Percentiles rank a stretch among this genome's conserved stretches.
phyloP scores from a whole-genome alignment of 1,139 yeast genomes.

The Blastobotrys illinoisensis region DNA sequence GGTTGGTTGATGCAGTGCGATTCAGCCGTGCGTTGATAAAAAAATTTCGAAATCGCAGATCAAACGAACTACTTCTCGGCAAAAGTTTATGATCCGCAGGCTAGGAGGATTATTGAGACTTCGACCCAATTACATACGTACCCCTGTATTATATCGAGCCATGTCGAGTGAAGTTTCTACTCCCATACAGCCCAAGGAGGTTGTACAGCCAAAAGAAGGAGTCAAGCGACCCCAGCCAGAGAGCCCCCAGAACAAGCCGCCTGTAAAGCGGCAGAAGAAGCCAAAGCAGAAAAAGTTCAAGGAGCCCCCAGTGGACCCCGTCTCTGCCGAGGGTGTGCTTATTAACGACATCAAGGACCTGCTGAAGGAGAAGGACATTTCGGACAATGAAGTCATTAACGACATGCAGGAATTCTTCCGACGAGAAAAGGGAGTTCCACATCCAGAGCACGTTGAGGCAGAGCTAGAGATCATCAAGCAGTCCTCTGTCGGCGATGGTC shows the following conservation, averaged over 20 bases:
- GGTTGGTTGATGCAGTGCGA: not conserved
- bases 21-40: not conserved
- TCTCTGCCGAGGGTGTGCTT: constrained; percentile 78
- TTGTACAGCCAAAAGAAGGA: too few relatives aligned
- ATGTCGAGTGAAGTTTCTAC: not conserved
- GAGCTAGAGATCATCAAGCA: constrained; percentile 54
- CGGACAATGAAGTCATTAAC: constrained; percentile 47
- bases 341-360: constrained; percentile 66
- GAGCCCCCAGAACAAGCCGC: constrained; percentile 3
- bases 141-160: not conserved
- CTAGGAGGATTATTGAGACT: not conserved
- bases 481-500: constrained; percentile 63
- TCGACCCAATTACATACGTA: not conserved
- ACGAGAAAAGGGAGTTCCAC: constrained; percentile 45
- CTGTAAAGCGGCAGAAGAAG: constrained; percentile 5
- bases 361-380: constrained; percentile 41
- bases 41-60: not conserved
- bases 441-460: constrained; percentile 55
- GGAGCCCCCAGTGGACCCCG: constrained; percentile 61
- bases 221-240: not conserved
- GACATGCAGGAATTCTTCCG: constrained; percentile 64
- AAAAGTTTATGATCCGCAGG: not conserved
- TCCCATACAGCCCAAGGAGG: not conserved
- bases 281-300: constrained; percentile 45
- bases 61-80: not conserved